phyloP scores from a whole-genome alignment of 345 rosid genomes.

The Isatis tinctoria region DNA sequence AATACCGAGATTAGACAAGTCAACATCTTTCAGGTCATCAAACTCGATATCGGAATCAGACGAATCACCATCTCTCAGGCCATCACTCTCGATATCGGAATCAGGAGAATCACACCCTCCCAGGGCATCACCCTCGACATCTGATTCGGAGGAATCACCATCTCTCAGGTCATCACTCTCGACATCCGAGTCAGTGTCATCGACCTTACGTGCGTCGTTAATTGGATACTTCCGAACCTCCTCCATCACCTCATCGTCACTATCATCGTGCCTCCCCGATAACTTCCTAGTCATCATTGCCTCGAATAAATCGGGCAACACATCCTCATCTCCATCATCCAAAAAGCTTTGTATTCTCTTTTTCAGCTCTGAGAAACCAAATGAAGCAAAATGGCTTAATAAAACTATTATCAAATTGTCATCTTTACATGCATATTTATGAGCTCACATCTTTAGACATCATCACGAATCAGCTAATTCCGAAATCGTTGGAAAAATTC shows the following conservation, averaged over 20 bases:
- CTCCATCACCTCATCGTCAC: conserved; percentile 49
- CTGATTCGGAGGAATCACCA: conserved; percentile 14
- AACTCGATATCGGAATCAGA: not conserved
- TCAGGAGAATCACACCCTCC: not conserved
- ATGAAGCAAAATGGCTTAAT: not conserved
- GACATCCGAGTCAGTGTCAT: conserved; percentile 8
- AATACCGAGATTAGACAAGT: not conserved
- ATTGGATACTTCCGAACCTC: conserved; percentile 28
- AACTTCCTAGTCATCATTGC: conserved; percentile 59
- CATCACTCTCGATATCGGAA: not conserved
- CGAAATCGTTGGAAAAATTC: not conserved
- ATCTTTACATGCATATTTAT: not conserved
- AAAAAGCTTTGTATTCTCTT: conserved; percentile 40
- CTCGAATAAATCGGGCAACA: conserved; percentile 55
- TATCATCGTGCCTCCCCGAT: conserved; percentile 57
- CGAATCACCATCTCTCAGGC: not conserved
- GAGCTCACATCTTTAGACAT: not conserved
- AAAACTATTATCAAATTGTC: not conserved
- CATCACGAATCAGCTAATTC: not conserved
- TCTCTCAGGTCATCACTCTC: not conserved
- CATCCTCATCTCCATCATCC: conserved; percentile 51
- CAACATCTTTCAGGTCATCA: not conserved
- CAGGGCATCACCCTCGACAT: not conserved
- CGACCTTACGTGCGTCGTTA: not conserved
- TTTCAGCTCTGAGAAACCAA: conserved; percentile 49